Conservation (phyloP, 257 asterid genomes). For the Solanum chilense region DNA sequence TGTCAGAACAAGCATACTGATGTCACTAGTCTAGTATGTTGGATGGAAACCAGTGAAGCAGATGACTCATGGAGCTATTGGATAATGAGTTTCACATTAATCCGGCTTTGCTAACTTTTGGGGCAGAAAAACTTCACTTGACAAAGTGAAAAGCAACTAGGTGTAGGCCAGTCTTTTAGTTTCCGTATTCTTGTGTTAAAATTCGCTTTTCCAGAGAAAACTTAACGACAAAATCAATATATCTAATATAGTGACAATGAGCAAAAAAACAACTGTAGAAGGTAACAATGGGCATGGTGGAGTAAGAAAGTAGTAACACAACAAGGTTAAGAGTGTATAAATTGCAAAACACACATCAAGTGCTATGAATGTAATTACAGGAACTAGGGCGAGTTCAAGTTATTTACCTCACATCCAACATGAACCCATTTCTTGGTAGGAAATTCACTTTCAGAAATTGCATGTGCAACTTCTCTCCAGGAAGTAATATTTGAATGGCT, state of each 20-base stretch:
- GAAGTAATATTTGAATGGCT: conserved; percentile 16
- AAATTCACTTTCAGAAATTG: conserved; percentile 36
- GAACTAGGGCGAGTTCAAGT: not conserved
- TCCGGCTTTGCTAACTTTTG: not conserved
- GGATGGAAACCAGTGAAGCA: not conserved
- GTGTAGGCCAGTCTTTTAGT: not conserved
- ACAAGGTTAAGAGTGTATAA: not conserved
- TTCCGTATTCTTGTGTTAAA: not conserved
- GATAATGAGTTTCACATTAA: not conserved
- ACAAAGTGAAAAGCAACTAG: not conserved
- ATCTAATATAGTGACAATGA: not conserved
- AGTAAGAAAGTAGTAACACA: not conserved
- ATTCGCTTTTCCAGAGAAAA: not conserved
- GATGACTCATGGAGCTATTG: not conserved
- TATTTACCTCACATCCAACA: conserved; percentile 77
- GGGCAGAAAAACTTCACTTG: not conserved
- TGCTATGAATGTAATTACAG: not conserved
- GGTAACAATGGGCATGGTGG: not conserved
- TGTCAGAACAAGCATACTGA: not conserved
- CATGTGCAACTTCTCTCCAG: conserved; percentile 23
- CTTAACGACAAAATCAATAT: not conserved
- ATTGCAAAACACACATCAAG: not conserved
- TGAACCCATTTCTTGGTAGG: conserved; percentile 77
- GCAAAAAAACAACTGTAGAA: not conserved
- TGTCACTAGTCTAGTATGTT: not conserved